phyloP scores from a whole-genome alignment of 805 yeast genomes.

The Myxozyma mucilagina region DNA sequence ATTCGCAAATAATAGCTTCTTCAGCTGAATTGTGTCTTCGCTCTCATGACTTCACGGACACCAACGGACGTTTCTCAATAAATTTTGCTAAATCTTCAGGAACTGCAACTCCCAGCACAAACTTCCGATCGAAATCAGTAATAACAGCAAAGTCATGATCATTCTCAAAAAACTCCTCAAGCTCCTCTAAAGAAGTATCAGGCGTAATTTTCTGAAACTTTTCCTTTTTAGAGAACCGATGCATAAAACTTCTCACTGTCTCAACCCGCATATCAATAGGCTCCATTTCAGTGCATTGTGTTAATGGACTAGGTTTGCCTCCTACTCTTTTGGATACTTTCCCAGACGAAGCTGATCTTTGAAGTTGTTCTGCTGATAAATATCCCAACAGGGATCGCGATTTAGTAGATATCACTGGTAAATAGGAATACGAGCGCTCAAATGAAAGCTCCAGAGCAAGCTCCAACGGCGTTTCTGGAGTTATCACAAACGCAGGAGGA shows the following conservation, averaged over 20 bases:
- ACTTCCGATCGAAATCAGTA: constrained; percentile 53
- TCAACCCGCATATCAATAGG: constrained; percentile 8
- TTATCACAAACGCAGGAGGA: constrained; percentile 56
- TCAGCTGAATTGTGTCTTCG: background rate
- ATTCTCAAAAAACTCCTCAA: constrained; percentile 49
- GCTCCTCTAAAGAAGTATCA: constrained; percentile 54
- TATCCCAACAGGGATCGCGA: constrained; percentile 53
- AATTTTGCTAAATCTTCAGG: constrained; percentile 49
- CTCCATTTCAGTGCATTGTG: constrained; percentile 35
- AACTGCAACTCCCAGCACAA: constrained; percentile 62
- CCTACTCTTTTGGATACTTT: constrained; percentile 4
- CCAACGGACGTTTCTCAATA: constrained; percentile 47
- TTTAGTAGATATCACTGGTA: constrained; percentile 54
- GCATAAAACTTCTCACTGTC: constrained; percentile 26
- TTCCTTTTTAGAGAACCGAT: constrained; percentile 36
- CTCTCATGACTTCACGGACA: background rate
- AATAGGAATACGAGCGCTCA: constrained; percentile 54
- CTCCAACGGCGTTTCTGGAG: constrained; percentile 50
- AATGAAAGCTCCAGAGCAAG: constrained; percentile 57
- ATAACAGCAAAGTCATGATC: constrained; percentile 58
- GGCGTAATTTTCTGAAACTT: constrained; percentile 52
- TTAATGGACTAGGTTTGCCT: background rate
- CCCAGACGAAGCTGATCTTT: constrained; percentile 39
- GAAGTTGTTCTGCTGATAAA: constrained; percentile 46
- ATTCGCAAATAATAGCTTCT: background rate